Evolutionary conservation across 192 early-diverging fungal genomes (phyloP).

Genomic region (Phlyctochytrium planicorne): DNA sequence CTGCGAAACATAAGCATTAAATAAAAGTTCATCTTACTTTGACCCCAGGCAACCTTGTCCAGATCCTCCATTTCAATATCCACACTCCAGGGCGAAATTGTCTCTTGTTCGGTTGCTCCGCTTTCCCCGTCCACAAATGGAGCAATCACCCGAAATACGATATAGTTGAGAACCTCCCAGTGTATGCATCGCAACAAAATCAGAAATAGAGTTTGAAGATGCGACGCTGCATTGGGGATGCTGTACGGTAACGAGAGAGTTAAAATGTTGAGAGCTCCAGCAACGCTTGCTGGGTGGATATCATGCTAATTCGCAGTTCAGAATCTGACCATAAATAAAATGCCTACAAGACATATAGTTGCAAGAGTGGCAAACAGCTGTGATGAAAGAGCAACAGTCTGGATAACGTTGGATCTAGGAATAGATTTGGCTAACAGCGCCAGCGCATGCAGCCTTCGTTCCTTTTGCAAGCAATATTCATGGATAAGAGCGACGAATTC

Average conservation of each 20-base stretch:
- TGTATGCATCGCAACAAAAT: constrained; percentile 10
- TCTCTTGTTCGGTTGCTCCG: not conserved
- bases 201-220: not conserved
- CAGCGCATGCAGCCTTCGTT: not conserved
- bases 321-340: not conserved
- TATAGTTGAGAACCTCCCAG: constrained; percentile 22
- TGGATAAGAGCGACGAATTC: not conserved
- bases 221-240: not conserved
- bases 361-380: not conserved
- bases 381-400: not conserved
- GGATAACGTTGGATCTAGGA: not conserved
- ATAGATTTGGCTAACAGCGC: not conserved
- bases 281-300: not conserved
- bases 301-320: not conserved
- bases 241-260: not conserved
- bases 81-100: not conserved
- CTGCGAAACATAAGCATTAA: not conserved
- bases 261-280: not conserved
- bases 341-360: not conserved
- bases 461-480: not conserved
- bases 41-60: not conserved
- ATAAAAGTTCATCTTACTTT: not conserved
- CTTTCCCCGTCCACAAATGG: not conserved
- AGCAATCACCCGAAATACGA: constrained; percentile 10
- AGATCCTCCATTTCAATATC: not conserved